phyloP scores from a whole-genome alignment of 2,329 filamentous ascomycete species.

The Annulohypoxylon truncatum region DNA sequence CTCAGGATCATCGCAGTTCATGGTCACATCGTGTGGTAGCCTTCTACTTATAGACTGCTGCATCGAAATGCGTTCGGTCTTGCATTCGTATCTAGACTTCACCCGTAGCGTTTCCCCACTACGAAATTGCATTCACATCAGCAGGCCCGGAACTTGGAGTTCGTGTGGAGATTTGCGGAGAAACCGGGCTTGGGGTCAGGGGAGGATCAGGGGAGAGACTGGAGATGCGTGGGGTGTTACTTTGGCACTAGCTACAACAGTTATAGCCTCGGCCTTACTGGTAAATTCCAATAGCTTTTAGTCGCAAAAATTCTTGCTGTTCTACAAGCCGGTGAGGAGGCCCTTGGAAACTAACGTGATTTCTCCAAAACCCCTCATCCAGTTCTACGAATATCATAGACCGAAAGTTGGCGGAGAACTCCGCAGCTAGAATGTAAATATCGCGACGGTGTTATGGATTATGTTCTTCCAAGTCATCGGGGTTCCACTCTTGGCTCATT shows the following conservation, averaged over 20 bases:
- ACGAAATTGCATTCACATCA: slow-evolving; percentile 20
- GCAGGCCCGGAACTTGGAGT: slow-evolving; percentile 22
- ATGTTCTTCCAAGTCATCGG: neutral
- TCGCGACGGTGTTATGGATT: neutral
- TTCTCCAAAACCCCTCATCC: neutral
- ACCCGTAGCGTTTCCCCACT: neutral
- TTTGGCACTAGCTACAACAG: slow-evolving; percentile 14
- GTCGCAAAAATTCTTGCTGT: slow-evolving; percentile 8
- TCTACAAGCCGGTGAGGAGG: neutral
- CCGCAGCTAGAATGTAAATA: neutral
- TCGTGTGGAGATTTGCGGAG: slow-evolving; percentile 33
- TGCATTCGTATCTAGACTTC: neutral
- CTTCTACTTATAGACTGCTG: slow-evolving; percentile 15
- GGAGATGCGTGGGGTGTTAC: slow-evolving; percentile 17
- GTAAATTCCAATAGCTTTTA: neutral
- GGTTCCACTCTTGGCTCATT: neutral
- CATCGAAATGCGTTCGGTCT: slow-evolving; percentile 2
- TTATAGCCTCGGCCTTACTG: slow-evolving; percentile 32
- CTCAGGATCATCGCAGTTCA: neutral
- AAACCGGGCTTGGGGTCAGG: slow-evolving; percentile 14
- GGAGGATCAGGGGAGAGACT: slow-evolving; percentile 17
- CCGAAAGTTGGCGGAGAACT: neutral
- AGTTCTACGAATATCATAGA: neutral
- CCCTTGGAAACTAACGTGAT: neutral
- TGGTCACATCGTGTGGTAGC: neutral